Conservation (phyloP, 495 filamentous ascomycete genomes). For the Rostrohypoxylon terebratum region DNA sequence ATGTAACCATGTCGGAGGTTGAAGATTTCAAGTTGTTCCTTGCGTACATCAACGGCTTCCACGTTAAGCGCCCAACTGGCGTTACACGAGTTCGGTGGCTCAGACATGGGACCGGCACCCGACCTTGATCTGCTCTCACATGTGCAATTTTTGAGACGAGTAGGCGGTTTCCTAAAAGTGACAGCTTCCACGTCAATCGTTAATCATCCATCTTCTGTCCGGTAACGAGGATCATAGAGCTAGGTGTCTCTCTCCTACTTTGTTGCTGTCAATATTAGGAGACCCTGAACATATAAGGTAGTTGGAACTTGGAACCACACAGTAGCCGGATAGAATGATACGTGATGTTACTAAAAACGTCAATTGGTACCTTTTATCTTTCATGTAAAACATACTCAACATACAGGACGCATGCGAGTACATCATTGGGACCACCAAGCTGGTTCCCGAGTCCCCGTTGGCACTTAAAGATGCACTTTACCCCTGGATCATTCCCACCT, state of each 20-base stretch:
- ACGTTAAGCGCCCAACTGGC: constrained; percentile 30
- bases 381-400: constrained; percentile 1
- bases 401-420: constrained; percentile 17
- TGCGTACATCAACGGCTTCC: constrained; percentile 3
- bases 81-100: constrained; percentile 38
- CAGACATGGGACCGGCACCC: constrained; percentile 17
- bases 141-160: background rate
- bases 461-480: constrained; percentile 29
- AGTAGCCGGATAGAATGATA: background rate
- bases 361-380: background rate
- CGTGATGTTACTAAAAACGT: too few species aligned
- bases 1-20: constrained; percentile 23
- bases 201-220: background rate
- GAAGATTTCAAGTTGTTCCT: constrained; percentile 27
- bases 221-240: background rate
- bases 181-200: background rate
- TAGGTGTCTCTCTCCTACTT: background rate
- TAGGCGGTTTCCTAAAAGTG: background rate
- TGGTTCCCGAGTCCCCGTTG: constrained; percentile 29
- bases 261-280: background rate
- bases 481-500: constrained; percentile 28
- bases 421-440: constrained; percentile 15
- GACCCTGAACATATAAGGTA: background rate
- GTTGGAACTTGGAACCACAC: background rate
- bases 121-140: constrained; percentile 19